Evolutionary conservation across 164 flowering plant species (phyloP), one percentile per base, ranked within the genome.

Genomic region (Macadamia tetraphylla): DNA sequence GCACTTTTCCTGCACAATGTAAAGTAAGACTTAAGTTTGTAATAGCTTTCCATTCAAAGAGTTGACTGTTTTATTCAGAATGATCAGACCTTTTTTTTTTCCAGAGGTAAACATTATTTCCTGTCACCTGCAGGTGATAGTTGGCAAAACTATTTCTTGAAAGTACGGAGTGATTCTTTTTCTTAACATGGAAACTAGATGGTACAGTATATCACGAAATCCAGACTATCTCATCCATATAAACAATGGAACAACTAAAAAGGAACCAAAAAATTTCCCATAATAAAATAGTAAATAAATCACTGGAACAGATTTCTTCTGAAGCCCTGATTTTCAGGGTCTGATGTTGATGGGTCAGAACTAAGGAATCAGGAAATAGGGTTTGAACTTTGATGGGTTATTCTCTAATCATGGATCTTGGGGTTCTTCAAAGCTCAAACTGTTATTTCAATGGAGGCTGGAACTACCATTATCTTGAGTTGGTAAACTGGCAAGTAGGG

Each of bases 261-360:
- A 35, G 40, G 40, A 35, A 35, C 40, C 40, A 35, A 35, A 35
- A 35, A 5, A 35, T 35, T 2, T 23, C 23, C 23, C 23, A 23
- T 23, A 35, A 35, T 35, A 0, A 35, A 2, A 35, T 2, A 40
- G 67, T 56, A 23, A 32, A 61, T 65, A 57, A 69, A 69, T 67
- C 69, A 72, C 72, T 73, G 75, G 67, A 74, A 29, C 52, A 67
- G 66, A 35, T 60, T 60, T 60, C 61, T 64, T 75, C 77, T 73
- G 73, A 73, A 74, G 71, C 71, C 77, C 81, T 84, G 70, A 81
- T 77, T 83, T 88, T 86, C 88, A 81, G 90, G 81, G 88, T 69
- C 76, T 78, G 88, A 85, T 79, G 80, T 80, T 80, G 88, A 83
- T 70, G 74, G 83, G 81, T 80, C 84, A 23, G 23, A 23, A 23